Conservation (phyloP, 2,329 filamentous ascomycete species). For the Fusarium irregulare region DNA sequence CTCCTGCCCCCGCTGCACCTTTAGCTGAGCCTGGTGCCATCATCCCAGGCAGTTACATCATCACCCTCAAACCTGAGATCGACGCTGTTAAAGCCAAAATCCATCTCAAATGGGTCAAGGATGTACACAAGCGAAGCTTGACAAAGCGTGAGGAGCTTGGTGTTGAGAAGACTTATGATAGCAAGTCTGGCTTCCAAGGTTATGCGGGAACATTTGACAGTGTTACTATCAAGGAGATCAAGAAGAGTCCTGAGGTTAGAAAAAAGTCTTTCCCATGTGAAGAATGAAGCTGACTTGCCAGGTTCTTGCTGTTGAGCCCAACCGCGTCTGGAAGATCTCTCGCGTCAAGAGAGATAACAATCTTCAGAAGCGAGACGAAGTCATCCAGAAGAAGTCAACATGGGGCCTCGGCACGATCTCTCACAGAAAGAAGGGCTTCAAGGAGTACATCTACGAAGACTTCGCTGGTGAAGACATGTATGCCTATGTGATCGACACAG, state of each 20-base stretch:
- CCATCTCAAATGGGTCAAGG: slow-evolving; percentile 60
- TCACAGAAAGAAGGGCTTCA: slow-evolving; percentile 11
- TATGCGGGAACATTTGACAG: slow-evolving; percentile 57
- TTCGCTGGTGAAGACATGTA: slow-evolving; percentile 22
- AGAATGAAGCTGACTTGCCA: neutral
- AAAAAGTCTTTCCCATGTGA: accelerated
- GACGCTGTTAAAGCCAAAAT: slow-evolving; percentile 57
- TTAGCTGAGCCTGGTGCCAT: slow-evolving; percentile 15
- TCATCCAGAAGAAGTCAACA: slow-evolving; percentile 2
- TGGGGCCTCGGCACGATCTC: slow-evolving; percentile 36
- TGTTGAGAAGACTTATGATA: slow-evolving; percentile 45
- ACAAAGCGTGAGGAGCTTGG: slow-evolving; percentile 54
- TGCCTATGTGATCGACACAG: slow-evolving; percentile 32
- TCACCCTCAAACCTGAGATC: slow-evolving; percentile 63
- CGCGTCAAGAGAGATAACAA: neutral
- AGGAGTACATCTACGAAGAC: slow-evolving; percentile 26
- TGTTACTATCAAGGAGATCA: slow-evolving; percentile 54
- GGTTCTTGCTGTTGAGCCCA: slow-evolving; percentile 39
- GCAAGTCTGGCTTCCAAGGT: slow-evolving; percentile 50
- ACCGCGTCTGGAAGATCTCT: slow-evolving; percentile 27
- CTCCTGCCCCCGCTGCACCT: slow-evolving; percentile 1
- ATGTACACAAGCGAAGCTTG: slow-evolving; percentile 64
- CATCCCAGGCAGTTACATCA: slow-evolving; percentile 63
- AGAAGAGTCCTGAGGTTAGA: slow-evolving; percentile 55
- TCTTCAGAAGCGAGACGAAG: slow-evolving; percentile 13